Conservation (phyloP, 2,329 filamentous ascomycete genomes). For the Nannizzia gypsea region DNA sequence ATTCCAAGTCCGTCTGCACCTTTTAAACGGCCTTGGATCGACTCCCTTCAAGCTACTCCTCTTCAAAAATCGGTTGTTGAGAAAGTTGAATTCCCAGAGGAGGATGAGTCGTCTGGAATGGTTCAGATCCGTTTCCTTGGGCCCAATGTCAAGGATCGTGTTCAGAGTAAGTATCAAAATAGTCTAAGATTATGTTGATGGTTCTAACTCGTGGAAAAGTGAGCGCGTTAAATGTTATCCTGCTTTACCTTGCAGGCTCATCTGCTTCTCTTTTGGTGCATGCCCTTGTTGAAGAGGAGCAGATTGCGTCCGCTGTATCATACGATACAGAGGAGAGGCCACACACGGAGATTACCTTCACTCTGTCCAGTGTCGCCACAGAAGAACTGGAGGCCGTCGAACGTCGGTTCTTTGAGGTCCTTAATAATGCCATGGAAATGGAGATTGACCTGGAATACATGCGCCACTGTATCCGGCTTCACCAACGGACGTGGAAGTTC, state of each 20-base stretch:
- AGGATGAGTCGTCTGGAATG: slow-evolving; percentile 88
- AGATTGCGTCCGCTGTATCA: slow-evolving; percentile 74
- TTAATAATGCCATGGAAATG: slow-evolving; percentile 64
- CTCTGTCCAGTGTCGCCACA: slow-evolving; percentile 74
- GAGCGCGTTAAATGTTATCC: slow-evolving; percentile 64
- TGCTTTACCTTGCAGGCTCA: slow-evolving; percentile 83
- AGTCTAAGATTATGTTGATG: neutral
- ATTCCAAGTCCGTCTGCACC: slow-evolving; percentile 63
- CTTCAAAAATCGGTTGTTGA: slow-evolving; percentile 62
- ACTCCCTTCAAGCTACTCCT: slow-evolving; percentile 65
- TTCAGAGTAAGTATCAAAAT: slow-evolving; percentile 37
- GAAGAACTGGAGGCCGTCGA: slow-evolving; percentile 75
- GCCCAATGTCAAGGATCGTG: slow-evolving; percentile 61
- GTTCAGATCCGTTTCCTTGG: slow-evolving; percentile 79
- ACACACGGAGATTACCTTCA: slow-evolving; percentile 72
- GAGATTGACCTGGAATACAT: slow-evolving; percentile 84
- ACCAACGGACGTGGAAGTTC: slow-evolving; percentile 70
- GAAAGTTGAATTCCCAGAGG: slow-evolving; percentile 84
- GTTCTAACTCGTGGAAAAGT: slow-evolving; percentile 1
- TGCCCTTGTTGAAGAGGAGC: slow-evolving; percentile 80
- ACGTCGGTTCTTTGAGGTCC: slow-evolving; percentile 68
- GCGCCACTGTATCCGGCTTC: slow-evolving; percentile 71
- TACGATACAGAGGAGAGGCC: slow-evolving; percentile 70
- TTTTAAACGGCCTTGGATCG: slow-evolving; percentile 83
- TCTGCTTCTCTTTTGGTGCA: slow-evolving; percentile 90